These are phyloP conservation scores for Eimeria sp. DNA, from an alignment of 169 alveolate species.

Conservation along the genomic window DNA sequence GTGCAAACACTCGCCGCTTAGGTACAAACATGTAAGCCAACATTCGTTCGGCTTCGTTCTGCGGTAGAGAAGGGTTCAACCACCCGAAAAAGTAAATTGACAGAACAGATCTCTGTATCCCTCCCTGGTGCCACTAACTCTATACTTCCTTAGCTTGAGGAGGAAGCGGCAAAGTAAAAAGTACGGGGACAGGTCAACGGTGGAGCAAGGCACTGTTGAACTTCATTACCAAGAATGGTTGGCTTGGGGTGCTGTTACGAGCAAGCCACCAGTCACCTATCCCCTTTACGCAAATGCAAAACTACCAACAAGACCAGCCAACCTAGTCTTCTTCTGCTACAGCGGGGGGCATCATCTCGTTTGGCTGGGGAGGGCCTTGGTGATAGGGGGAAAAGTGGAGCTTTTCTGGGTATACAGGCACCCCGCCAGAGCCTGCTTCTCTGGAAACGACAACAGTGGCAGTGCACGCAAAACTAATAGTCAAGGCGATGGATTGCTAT, in stretches of 20 bases:
- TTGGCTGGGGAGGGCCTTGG: conserved; percentile 67
- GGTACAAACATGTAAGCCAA: background rate
- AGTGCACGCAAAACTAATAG: background rate
- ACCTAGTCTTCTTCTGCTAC: conserved; percentile 45
- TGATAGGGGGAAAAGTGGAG: conserved; percentile 66
- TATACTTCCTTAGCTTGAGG: background rate
- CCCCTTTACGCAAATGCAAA: background rate
- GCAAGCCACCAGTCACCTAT: background rate
- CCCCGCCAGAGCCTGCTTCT: conserved; percentile 81
- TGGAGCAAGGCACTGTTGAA: background rate
- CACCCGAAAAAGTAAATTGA: background rate
- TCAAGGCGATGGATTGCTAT: background rate
- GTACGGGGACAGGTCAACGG: background rate
- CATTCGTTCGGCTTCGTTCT: background rate
- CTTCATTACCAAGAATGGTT: background rate
- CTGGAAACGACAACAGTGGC: conserved; percentile 31
- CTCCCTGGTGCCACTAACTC: background rate
- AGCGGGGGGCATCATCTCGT: conserved; percentile 62
- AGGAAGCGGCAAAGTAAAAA: background rate
- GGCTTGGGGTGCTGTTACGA: background rate
- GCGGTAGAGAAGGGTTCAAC: background rate
- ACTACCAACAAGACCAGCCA: background rate
- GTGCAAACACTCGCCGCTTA: background rate
- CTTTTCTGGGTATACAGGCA: conserved; percentile 73
- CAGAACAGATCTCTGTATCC: background rate